Base-by-base conservation (phyloP, 306 rosid genomes). In the Cucumis hystrix region DNA sequence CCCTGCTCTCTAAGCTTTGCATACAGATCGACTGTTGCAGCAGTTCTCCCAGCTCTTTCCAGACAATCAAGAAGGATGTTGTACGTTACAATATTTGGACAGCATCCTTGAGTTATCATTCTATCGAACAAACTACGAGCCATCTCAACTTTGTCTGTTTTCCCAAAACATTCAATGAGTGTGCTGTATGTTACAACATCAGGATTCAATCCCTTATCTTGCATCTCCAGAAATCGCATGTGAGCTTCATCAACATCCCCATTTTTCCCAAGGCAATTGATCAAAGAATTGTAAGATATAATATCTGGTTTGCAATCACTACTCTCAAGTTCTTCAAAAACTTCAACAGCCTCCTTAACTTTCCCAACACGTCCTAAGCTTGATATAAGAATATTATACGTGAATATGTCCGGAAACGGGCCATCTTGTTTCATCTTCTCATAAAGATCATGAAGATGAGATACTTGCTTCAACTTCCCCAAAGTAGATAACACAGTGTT, bases 231-330 rank as follows among this genome's bases (percentile, higher is more conserved):
- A 62, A 94, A 94, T 79, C 89, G 86, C 95, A 94, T 92, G 86
- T 94, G 98, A 68, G 93, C 97, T 89, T 94, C 98, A 78, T 90
- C 98, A 80, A 94, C 86, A 82, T 89, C 90, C 52, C 98, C 98
- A 75, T 92, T 90, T 87, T 94, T 94, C 72, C 98, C 98, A 8
- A 92, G 95, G 86, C 93, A 91, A 84, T 94, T 94, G 84, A 94
- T 94, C 91, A 94, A 83, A 73, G 90, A 84, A 80, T 94, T 94
- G 82, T 94, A 94, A 45, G 97, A 84, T 78, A 94, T 54, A 45
- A 89, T 88, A 76, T 94, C 97, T 3, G 98, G 93, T 78, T 82
- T 79, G 79, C 85, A 87, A 74, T 80, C 64, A 70, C 97, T 87
- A 70, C 79, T 82, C 88, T 94, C 98, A 55, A 94, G 89, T 77